These are phyloP conservation scores for Emericellopsis terricola DNA, from an alignment of 495 filamentous ascomycete genomes.

Conservation along the genomic window DNA sequence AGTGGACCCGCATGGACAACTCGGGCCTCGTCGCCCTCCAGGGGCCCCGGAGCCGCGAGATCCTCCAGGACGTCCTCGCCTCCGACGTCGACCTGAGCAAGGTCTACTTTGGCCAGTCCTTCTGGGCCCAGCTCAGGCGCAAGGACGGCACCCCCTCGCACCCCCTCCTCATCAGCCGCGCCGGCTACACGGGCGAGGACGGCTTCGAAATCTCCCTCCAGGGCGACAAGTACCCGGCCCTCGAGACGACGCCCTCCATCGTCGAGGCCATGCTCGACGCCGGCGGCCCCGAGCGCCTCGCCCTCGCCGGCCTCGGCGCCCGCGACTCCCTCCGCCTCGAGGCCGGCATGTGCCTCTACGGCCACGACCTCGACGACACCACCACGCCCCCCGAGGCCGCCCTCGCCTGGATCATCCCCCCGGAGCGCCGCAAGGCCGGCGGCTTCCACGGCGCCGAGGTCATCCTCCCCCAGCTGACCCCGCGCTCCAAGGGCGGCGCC, in stretches of 20 bases:
- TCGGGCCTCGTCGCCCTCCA: conserved; percentile 77
- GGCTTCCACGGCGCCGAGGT: conserved; percentile 57
- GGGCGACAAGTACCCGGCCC: conserved; percentile 29
- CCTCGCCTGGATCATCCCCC: conserved; percentile 71
- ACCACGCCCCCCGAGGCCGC: conserved; percentile 78
- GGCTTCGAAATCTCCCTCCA: conserved; percentile 91
- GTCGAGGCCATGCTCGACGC: conserved; percentile 42
- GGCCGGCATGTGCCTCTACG: conserved; percentile 95
- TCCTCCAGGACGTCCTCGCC: conserved; percentile 37
- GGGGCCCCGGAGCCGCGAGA: conserved; percentile 53
- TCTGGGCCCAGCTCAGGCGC: conserved; percentile 30
- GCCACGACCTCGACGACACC: conserved; percentile 81
- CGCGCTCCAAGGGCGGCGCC: conserved; percentile 43
- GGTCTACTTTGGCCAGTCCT: conserved; percentile 63
- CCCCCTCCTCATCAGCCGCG: conserved; percentile 63
- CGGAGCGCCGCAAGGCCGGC: conserved; percentile 47
- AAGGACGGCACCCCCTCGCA: conserved; percentile 19
- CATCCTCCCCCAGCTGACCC: conserved; percentile 52
- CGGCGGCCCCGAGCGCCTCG: conserved; percentile 41
- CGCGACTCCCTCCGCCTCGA: conserved; percentile 85
- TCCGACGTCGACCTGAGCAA: conserved; percentile 37
- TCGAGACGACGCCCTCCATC: conserved; percentile 10
- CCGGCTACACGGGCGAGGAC: conserved; percentile 94
- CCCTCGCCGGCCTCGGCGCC: conserved; percentile 74
- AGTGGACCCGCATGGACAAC: conserved; percentile 35